phyloP scores from a whole-genome alignment of 106 monocot species.

The Cymbidium sinense region DNA sequence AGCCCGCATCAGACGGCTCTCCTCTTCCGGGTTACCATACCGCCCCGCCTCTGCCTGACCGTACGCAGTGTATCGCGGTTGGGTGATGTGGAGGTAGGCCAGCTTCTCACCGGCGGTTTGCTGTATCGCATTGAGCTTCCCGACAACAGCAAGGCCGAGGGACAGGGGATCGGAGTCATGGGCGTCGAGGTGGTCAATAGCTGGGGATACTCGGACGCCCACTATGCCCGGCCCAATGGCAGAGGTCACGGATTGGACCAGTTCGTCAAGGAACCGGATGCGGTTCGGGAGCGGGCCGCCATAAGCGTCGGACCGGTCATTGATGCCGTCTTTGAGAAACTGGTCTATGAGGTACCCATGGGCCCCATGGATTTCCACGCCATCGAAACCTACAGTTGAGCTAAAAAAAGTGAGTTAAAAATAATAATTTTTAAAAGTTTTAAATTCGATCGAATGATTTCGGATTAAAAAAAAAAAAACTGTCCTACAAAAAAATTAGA shows the following conservation, averaged over 20 bases:
- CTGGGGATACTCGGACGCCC: slow-evolving; percentile 80
- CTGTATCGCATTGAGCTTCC: slow-evolving; percentile 56
- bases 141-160: slow-evolving; percentile 57
- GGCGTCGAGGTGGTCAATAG: slow-evolving; percentile 91
- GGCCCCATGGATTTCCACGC: slow-evolving; percentile 94
- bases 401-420: background rate
- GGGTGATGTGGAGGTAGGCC: slow-evolving; percentile 90
- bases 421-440: too few relatives aligned
- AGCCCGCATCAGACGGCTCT: slow-evolving; percentile 38
- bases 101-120: slow-evolving; percentile 26
- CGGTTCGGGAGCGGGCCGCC: slow-evolving; percentile 67
- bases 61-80: slow-evolving; percentile 83
- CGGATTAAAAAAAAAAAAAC: too few relatives aligned
- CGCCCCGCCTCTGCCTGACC: slow-evolving; percentile 80
- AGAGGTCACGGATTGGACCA: slow-evolving; percentile 33
- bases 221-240: slow-evolving; percentile 58
- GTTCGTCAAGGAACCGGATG: slow-evolving; percentile 51
- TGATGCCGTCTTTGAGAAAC: slow-evolving; percentile 96
- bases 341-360: slow-evolving; percentile 97
- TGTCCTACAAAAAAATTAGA: too few relatives aligned
- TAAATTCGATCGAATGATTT: too few relatives aligned
- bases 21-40: slow-evolving; percentile 55
- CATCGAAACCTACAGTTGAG: slow-evolving; percentile 55
- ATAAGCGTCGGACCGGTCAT: slow-evolving; percentile 71
- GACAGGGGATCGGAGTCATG: slow-evolving; percentile 55